Evolutionary conservation across 1,284 basidiomycete genomes (phyloP), one percentile per base, ranked within the genome.

Genomic region (Lentinula novae-zelandiae): DNA sequence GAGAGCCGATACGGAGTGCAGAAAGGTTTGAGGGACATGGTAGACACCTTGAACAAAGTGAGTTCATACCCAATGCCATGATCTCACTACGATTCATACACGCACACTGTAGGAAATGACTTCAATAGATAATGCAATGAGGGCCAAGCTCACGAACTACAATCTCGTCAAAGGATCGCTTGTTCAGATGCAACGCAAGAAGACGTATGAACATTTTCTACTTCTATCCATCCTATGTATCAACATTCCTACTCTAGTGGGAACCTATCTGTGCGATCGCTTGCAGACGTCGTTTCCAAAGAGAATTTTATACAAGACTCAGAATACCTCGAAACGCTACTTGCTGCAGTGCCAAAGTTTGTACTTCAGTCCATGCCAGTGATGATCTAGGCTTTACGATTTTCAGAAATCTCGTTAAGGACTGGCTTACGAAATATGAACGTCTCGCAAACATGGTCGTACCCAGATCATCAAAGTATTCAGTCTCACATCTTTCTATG

Each of bases 271-370:
- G 89, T 95, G 48, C 84, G 91, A 58, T 93, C 93, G 7, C 79
- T 99, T 27, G 86, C 85, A 15, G 96, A 97, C 60, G 79, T 99
- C 15, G 92, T 99, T 17, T 85, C 86, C 53, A 86, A 87, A 66
- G 88, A 92, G 15, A 85, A 98, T 71, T 86, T 95, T 71, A 81
- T 98, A 55, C 81, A 84, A 60, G 86, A 93, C 61, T 97, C 94
- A 5, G 97, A 99, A 72, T 98, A 95, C 72, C 78, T 99, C 65
- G 93, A 98, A 72, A 97, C 96, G 0, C 75, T 97, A 36, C 76
- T 99, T 12, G 93, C 99, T 5, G 96, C 96, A 13, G 95, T 99
- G 20, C 95, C 96, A 59, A 96, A 89, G 96, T 96, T 72, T 86
- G 93, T 87, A 42, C 12, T 48, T 22, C 54, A 8, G 1, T 68